Evolutionary conservation across 352 stramenopile genomes (phyloP), one percentile per base, ranked within the genome.

Genomic region (Globisporangium spinosum): DNA sequence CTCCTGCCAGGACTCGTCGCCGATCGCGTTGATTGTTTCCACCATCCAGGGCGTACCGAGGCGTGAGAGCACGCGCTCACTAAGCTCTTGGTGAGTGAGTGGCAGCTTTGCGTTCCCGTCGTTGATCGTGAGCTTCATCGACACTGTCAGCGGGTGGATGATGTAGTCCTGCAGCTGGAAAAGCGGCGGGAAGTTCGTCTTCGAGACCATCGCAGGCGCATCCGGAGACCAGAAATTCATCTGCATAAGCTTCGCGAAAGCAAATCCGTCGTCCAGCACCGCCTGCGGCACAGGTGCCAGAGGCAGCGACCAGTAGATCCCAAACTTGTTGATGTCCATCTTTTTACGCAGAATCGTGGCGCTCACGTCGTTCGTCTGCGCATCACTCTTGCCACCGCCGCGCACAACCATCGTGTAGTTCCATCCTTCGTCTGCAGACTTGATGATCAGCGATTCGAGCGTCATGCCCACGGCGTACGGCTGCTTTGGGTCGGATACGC

Each of bases 401-500:
- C 84, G 80, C 17, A 91, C 79, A 43, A 89, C 81, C 84, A 92
- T 89, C 0, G 83, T 95, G 69, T 93, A 95, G 69, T 93, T 93
- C 82, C 87, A 93, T 0, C 77, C 73, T 60, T 83, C 85, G 53
- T 95, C 87, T 0, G 85, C 84, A 17, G 87, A 95, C 69, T 95
- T 91, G 66, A 95, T 77, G 27, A 92, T 87, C 63, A 95, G 80
- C 17, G 85, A 85, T 53, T 92, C 80, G 20, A 95, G 77, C 58
- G 87, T 95, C 40, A 93, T 66, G 0, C 87, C 87, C 15, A 95
- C 76, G 0, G 85, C 83, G 56, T 83, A 93, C 8, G 83, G 77
- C 2, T 68, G 70, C 10, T 25, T 54, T 0, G 75, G 70, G 45
- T 79, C 70, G n/a, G 83, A 93, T 13, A 87, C 72, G 2, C 64